Evolutionary conservation across 345 rosid genomes (phyloP).

Genomic region (Eucalyptus lansdowneana): DNA sequence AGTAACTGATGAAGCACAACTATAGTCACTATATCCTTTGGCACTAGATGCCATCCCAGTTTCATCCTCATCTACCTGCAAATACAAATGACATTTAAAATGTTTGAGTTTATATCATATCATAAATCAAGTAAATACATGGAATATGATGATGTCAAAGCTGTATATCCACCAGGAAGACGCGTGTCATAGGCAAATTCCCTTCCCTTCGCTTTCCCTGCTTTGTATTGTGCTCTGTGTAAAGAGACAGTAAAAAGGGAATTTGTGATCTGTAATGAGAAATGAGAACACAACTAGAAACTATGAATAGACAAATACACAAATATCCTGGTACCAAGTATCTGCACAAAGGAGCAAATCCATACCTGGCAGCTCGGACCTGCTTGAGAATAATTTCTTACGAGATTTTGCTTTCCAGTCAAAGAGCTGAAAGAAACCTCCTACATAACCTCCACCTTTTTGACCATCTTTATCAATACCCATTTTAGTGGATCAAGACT

Average conservation of each 20-base stretch:
- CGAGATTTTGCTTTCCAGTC: constrained; percentile 96
- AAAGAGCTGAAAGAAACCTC: constrained; percentile 80
- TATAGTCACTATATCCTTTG: constrained; percentile 52
- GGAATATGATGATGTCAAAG: neutral
- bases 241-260: neutral
- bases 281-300: neutral
- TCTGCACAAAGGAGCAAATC: neutral
- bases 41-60: constrained; percentile 26
- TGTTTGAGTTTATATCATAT: neutral
- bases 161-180: constrained; percentile 24
- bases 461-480: constrained; percentile 53
- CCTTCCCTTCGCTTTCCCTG: constrained; percentile 60
- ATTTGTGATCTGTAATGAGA: neutral
- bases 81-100: neutral
- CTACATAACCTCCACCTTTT: constrained; percentile 56
- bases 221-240: constrained; percentile 30
- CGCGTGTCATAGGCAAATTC: constrained; percentile 44
- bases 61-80: constrained; percentile 72
- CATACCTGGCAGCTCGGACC: constrained; percentile 56
- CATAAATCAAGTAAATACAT: neutral
- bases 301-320: neutral
- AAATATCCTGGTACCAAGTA: neutral
- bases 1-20: constrained; percentile 89
- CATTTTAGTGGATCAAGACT: constrained; percentile 14
- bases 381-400: constrained; percentile 83